Conservation (phyloP, 192 early-diverging fungal genomes). For the Chytriomyces hyalinus region DNA sequence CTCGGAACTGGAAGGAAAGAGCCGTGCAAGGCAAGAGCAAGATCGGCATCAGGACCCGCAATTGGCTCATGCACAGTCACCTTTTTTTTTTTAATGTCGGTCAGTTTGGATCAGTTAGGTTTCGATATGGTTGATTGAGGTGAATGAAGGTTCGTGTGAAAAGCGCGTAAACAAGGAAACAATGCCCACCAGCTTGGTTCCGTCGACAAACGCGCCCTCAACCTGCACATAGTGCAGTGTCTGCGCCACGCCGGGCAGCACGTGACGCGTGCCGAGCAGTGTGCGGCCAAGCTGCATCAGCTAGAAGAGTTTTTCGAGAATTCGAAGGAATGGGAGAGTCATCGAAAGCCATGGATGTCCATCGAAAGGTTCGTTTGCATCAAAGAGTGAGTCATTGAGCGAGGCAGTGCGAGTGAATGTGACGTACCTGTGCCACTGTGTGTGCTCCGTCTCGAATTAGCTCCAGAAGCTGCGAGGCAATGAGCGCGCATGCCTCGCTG, state of each 20-base stretch:
- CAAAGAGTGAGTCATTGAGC: not conserved
- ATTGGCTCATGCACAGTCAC: conserved; percentile 93
- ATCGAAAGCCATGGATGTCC: not conserved
- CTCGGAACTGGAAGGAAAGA: conserved; percentile 79
- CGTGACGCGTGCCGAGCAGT: conserved; percentile 86
- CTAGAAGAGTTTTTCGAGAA: not conserved
- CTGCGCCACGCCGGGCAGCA: conserved; percentile 71
- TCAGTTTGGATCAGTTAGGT: no score
- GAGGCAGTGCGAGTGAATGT: no score
- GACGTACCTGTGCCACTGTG: conserved; percentile 72
- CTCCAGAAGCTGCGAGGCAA: conserved; percentile 84
- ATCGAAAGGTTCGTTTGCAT: not conserved
- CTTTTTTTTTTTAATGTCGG: not conserved
- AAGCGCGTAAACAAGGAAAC: not conserved
- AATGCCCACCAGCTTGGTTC: conserved; percentile 76
- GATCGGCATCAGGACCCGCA: conserved; percentile 78
- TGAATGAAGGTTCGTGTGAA: no score
- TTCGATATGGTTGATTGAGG: no score
- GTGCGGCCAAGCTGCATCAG: conserved; percentile 86
- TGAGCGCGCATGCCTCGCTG: conserved; percentile 85
- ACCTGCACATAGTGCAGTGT: conserved; percentile 74
- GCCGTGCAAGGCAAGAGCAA: conserved; percentile 85
- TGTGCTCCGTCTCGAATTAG: conserved; percentile 88
- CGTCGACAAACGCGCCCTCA: conserved; percentile 92
- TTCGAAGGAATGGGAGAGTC: no score